Percentiles rank a stretch among this genome's conserved stretches.
These are phyloP conservation scores for Eurotiales sp. DNA, from an alignment of 2,329 filamentous ascomycete genomes.

Conservation along the genomic window DNA sequence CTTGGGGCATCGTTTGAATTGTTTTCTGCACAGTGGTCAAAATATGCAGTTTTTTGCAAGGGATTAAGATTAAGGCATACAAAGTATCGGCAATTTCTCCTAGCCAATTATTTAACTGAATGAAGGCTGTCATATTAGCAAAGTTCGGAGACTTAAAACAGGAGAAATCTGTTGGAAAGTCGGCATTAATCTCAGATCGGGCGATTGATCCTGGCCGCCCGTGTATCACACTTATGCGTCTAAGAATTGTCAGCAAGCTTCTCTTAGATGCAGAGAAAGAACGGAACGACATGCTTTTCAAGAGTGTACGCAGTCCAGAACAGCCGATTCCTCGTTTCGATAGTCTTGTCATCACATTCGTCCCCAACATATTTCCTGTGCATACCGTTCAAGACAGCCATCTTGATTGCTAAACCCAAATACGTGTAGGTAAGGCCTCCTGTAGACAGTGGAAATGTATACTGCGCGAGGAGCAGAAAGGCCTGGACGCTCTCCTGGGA, in stretches of 20 bases:
- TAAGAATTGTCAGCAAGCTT: slow-evolving; percentile 21
- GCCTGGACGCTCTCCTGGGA: slow-evolving; percentile 58
- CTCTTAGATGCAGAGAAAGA: not conserved
- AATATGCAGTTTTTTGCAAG: no score
- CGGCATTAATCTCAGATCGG: slow-evolving; percentile 51
- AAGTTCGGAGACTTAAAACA: slow-evolving; percentile 43
- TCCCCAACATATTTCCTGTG: slow-evolving; percentile 50
- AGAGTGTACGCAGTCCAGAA: slow-evolving; percentile 58
- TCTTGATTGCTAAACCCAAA: slow-evolving; percentile 52
- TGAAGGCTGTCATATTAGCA: slow-evolving; percentile 46
- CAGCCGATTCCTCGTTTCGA: slow-evolving; percentile 53
- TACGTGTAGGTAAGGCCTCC: slow-evolving; percentile 57
- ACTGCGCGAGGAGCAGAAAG: slow-evolving; percentile 54
- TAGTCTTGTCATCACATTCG: slow-evolving; percentile 45
- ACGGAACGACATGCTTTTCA: slow-evolving; percentile 44
- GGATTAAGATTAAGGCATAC: no score
- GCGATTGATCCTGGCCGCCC: slow-evolving; percentile 53
- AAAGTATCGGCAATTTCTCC: slow-evolving; percentile 40
- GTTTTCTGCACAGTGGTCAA: no score
- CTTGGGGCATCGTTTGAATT: no score
- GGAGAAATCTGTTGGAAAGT: slow-evolving; percentile 47
- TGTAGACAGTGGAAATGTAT: slow-evolving; percentile 53
- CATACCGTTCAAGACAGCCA: slow-evolving; percentile 60
- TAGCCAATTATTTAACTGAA: slow-evolving; percentile 40
- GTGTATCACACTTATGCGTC: slow-evolving; percentile 54